These are phyloP conservation scores for Tuctoria greenei DNA, from an alignment of 176 grass and related monocot species.

Conservation along the genomic window DNA sequence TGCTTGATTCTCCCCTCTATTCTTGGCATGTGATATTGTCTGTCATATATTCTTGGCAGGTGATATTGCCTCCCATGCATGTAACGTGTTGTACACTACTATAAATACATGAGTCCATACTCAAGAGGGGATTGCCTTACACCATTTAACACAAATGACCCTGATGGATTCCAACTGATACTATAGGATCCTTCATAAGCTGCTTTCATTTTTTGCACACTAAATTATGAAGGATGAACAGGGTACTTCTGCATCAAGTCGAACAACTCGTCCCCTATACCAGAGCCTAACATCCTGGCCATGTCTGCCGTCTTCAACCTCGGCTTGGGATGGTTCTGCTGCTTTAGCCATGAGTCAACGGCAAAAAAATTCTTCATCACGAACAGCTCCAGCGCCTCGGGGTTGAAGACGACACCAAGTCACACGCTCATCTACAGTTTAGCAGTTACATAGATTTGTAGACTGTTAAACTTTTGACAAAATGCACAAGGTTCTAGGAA, in stretches of 20 bases:
- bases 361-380: slow-evolving; percentile 75
- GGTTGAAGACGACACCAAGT: slow-evolving; percentile 84
- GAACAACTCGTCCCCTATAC: slow-evolving; percentile 70
- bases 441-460: background rate
- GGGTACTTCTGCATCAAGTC: slow-evolving; percentile 71
- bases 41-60: too few species aligned
- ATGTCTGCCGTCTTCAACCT: slow-evolving; percentile 79
- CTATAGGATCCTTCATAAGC: background rate
- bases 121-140: too few species aligned
- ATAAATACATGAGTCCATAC: too few species aligned
- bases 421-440: slow-evolving; percentile 68
- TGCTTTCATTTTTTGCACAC: background rate
- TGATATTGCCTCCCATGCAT: too few species aligned
- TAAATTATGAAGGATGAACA: slow-evolving; percentile 22
- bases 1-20: too few species aligned
- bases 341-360: slow-evolving; percentile 70
- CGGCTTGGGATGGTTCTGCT: slow-evolving; percentile 69
- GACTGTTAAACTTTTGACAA: background rate
- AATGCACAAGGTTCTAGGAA: background rate
- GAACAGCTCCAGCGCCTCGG: slow-evolving; percentile 80
- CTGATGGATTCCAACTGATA: background rate
- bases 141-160: too few species aligned
- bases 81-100: too few species aligned
- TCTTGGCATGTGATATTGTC: too few species aligned
- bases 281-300: slow-evolving; percentile 88